phyloP scores from a whole-genome alignment of 768 basidiomycete genomes.

The Russula dissimulans region DNA sequence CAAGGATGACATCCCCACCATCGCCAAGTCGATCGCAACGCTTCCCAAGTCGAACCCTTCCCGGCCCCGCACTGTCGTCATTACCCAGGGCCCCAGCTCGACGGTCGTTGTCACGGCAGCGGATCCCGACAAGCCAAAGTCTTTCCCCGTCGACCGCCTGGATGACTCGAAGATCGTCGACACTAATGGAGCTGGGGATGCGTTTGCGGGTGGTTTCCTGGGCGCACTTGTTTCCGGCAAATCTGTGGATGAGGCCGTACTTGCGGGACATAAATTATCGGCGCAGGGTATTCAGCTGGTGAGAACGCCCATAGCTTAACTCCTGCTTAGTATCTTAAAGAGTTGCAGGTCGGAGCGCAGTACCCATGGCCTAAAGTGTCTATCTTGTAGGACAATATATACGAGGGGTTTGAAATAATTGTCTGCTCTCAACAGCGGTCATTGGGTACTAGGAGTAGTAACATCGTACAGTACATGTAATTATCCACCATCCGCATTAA shows the following conservation, averaged over 20 bases:
- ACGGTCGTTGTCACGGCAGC: slow-evolving; percentile 67
- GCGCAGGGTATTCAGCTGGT: slow-evolving; percentile 80
- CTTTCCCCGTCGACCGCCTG: slow-evolving; percentile 51
- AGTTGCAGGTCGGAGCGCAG: slow-evolving; percentile 43
- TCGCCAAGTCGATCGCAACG: slow-evolving; percentile 69
- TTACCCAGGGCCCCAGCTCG: slow-evolving; percentile 81
- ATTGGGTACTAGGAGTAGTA: slow-evolving; percentile 3
- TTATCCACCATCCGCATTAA: slow-evolving; percentile 17
- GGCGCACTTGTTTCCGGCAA: slow-evolving; percentile 79
- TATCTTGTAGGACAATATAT: slow-evolving; percentile 27
- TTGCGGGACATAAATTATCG: slow-evolving; percentile 81
- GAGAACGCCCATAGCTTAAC: slow-evolving; percentile 16
- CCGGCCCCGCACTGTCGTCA: slow-evolving; percentile 72
- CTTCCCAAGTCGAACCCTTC: slow-evolving; percentile 67
- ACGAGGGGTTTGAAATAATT: slow-evolving; percentile 10
- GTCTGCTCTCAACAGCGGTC: slow-evolving; percentile 34
- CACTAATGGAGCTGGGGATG: slow-evolving; percentile 97
- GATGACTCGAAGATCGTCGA: slow-evolving; percentile 69
- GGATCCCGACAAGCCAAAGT: slow-evolving; percentile 44
- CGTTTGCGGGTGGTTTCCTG: slow-evolving; percentile 93
- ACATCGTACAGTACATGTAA: slow-evolving; percentile 18
- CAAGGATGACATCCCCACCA: slow-evolving; percentile 43
- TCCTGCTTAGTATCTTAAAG: not conserved
- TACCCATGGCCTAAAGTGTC: slow-evolving; percentile 48
- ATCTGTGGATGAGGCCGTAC: slow-evolving; percentile 62